Percentiles rank a stretch among this genome's conserved stretches.
Evolutionary conservation across 23 red algal species (phyloP).

Genomic region (Gracilaria vermiculophylla): DNA sequence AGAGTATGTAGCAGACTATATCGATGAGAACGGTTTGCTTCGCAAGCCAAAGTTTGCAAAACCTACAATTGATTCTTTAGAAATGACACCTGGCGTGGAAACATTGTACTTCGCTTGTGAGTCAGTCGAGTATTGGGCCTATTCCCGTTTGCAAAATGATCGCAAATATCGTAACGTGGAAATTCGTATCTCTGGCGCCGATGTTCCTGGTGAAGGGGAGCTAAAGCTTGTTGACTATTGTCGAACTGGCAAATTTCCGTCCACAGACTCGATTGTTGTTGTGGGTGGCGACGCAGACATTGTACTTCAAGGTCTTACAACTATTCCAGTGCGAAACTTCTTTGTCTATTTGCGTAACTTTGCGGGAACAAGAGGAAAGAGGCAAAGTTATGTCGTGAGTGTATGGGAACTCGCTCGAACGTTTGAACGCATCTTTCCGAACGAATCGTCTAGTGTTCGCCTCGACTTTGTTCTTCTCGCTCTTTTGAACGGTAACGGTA

Average conservation of each 20-base stretch:
- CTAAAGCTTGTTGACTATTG: conserved; percentile 90
- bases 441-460: conserved; percentile 61
- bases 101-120: conserved; percentile 54
- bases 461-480: conserved; percentile 66
- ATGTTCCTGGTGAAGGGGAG: conserved; percentile 96
- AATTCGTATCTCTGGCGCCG: conserved; percentile 68
- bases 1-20: background rate
- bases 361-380: background rate
- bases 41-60: conserved; percentile 5
- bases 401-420: conserved; percentile 62
- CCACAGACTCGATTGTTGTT: conserved; percentile 69
- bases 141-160: conserved; percentile 76
- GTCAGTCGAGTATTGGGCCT: conserved; percentile 72
- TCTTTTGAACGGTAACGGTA: conserved; percentile 77
- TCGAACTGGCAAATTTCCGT: conserved; percentile 5
- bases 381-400: conserved; percentile 37
- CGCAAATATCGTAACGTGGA: conserved; percentile 69
- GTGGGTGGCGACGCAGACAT: conserved; percentile 90
- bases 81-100: conserved; percentile 82
- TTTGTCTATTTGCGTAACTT: conserved; percentile 64
- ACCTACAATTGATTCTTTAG: conserved; percentile 44
- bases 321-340: conserved; percentile 69
- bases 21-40: background rate
- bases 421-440: conserved; percentile 75
- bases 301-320: conserved; percentile 72